Evolutionary conservation across 164 flowering plant species (phyloP), one percentile per base, ranked within the genome.

Genomic region (Berberis vulgaris): DNA sequence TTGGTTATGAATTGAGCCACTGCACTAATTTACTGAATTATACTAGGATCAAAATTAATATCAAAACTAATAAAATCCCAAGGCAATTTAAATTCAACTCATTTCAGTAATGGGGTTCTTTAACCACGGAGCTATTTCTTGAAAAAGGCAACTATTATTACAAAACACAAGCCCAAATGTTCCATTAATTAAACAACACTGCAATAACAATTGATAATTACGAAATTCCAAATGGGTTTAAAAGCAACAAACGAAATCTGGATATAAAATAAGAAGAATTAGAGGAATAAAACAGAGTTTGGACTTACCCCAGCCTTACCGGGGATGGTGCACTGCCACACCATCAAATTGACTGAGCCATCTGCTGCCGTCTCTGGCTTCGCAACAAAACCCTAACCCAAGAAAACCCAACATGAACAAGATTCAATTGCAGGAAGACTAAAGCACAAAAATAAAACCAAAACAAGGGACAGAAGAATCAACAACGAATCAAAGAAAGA

Each of bases 281-380:
- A 3, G 45, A 42, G 41, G 4, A 63, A 43, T 2, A 65, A 56
- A 54, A 62, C 40, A 13, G 56, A 41, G 6, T 43, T 26, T 26
- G 11, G 43, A 70, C 84, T 70, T 69, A 87, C 93, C 64, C 83
- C 86, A 42, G 85, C 43, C 67, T 87, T 87, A 5, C 94, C 96
- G 65, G 96, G 96, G 57, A 89, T 89, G n/a, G 75, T 77, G 75
- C 96, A 87, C 63, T 87, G 84, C 94, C 96, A 89, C 54, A 77
- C 77, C 91, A 89, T 85, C 81, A 89, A 64, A 80, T 89, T 86
- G 6, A 87, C 84, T 3, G 86, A 69, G 4, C 96, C 96, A 74
- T 87, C 96, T 0, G 83, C 68, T n/a, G 52, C 54, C 1, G 89
- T 82, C 72, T 87, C 94, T 7, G 91, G 96, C 75, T 81, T 87